Conservation (phyloP, 208 protist species). For the Angomonas ambiguus region DNA sequence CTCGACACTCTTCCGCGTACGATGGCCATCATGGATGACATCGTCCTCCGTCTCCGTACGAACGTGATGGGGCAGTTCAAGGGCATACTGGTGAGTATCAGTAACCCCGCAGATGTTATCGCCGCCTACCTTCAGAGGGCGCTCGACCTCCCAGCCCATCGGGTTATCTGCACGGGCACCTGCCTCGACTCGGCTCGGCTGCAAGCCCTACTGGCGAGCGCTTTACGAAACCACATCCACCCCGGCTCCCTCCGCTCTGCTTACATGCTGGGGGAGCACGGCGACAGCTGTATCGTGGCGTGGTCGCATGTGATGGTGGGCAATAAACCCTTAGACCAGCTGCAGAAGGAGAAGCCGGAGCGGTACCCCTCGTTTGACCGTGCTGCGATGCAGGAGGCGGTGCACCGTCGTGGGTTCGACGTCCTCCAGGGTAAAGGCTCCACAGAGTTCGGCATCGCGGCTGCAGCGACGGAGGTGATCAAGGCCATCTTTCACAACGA, state of each 20-base stretch:
- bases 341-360: constrained; percentile 29
- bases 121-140: constrained; percentile 35
- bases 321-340: constrained; percentile 32
- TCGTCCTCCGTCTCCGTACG: constrained; percentile 23
- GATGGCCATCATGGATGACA: constrained; percentile 29
- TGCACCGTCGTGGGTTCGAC: constrained; percentile 38
- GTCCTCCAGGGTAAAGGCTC: constrained; percentile 36
- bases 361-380: constrained; percentile 41
- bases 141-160: constrained; percentile 26
- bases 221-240: constrained; percentile 27
- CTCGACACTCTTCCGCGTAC: constrained; percentile 38
- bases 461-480: constrained; percentile 29
- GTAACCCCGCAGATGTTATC: constrained; percentile 36
- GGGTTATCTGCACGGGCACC: constrained; percentile 43
- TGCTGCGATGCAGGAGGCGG: constrained; percentile 28
- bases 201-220: constrained; percentile 27
- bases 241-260: constrained; percentile 32
- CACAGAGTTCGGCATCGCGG: constrained; percentile 47
- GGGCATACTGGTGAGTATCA: constrained; percentile 40
- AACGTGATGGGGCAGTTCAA: constrained; percentile 30
- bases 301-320: constrained; percentile 33
- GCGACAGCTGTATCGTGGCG: constrained; percentile 39
- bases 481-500: constrained; percentile 46
- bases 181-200: constrained; percentile 38
- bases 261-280: constrained; percentile 54